Base-by-base conservation (phyloP, 805 yeast species). In the Candida ponderosae region DNA sequence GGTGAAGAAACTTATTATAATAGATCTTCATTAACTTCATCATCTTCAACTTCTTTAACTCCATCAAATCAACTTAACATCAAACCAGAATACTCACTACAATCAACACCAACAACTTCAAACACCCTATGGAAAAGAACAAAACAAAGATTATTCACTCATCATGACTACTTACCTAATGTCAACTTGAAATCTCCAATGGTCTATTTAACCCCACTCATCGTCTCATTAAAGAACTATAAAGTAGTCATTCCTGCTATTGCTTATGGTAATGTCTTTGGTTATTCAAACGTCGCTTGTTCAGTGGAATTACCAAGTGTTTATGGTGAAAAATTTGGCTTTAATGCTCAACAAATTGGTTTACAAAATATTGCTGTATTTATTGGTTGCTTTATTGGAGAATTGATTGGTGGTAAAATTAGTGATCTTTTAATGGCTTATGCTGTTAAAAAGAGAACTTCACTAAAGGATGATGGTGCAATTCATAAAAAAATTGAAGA, bases 1-100 rank as follows among this genome's bases (percentile, higher is more conserved):
- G 81, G 73, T 17, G 82, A 81, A 5, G 82, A 76, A 40, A 76
- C 82, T 2, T 76, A 72, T 55, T 76, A 78, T 77, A 74, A 71
- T 40, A 60, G 82, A 37, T 51, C 69, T 1, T 77, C 79, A 6
- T 60, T 63, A 2, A 72, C 71, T n/a, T n/a, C n/a, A n/a, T n/a
- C n/a, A n/a, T n/a, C n/a, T n/a, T n/a, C n/a, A n/a, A n/a, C n/a
- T n/a, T n/a, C n/a, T n/a, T n/a, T n/a, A n/a, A n/a, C n/a, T n/a
- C n/a, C n/a, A n/a, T n/a, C n/a, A n/a, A 9, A 21, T 21, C 6
- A 21, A 7, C 23, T 21, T 21, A 21, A 21, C 9, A 21, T 21
- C 9, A 21, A 21, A n/a, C n/a, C n/a, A 7, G 23, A 21, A 21
- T 21, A 6, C 6, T 21, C 23, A 21, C 9, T 9, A 21, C 9